A percentile compares a stretch with the other conserved stretches of the same genome.
Conservation (phyloP, 345 rosid species). For the Boechera retrofracta region DNA sequence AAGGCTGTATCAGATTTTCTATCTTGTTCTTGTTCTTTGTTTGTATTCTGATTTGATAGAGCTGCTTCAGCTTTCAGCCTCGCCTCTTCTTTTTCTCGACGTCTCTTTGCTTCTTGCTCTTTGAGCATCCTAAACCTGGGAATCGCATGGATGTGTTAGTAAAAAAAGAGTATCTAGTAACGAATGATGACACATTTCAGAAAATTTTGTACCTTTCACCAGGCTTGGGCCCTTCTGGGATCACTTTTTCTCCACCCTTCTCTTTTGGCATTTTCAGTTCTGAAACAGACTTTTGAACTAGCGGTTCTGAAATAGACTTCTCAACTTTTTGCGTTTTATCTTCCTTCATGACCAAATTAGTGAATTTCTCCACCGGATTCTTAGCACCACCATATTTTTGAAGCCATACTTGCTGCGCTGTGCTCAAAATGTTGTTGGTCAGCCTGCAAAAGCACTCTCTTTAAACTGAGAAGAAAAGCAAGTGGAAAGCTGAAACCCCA, state of each 20-base stretch:
- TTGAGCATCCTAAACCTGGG: constrained; percentile 77
- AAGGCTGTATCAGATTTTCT: constrained; percentile 40
- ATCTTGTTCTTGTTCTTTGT: constrained; percentile 33
- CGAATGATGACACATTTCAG: background rate
- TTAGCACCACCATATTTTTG: constrained; percentile 87
- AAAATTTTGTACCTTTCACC: constrained; percentile 65
- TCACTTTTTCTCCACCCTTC: constrained; percentile 49
- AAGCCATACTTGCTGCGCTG: constrained; percentile 93
- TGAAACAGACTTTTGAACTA: constrained; percentile 52
- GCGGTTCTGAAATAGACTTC: constrained; percentile 49
- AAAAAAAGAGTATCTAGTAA: constrained; percentile 13
- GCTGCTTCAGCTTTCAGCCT: constrained; percentile 59
- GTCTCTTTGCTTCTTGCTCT: constrained; percentile 84
- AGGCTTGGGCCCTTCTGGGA: constrained; percentile 64
- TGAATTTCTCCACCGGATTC: constrained; percentile 52
- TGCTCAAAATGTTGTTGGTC: constrained; percentile 88
- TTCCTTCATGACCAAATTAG: constrained; percentile 54
- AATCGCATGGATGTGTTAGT: constrained; percentile 30
- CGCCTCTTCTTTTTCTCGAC: constrained; percentile 66
- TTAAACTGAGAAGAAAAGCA: constrained; percentile 25
- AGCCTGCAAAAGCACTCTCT: constrained; percentile 58
- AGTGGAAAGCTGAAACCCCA: background rate
- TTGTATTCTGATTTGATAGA: constrained; percentile 42
- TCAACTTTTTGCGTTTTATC: constrained; percentile 46
- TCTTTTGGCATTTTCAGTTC: constrained; percentile 44